Conservation (phyloP, 768 basidiomycete genomes). For the Mycena floridula region DNA sequence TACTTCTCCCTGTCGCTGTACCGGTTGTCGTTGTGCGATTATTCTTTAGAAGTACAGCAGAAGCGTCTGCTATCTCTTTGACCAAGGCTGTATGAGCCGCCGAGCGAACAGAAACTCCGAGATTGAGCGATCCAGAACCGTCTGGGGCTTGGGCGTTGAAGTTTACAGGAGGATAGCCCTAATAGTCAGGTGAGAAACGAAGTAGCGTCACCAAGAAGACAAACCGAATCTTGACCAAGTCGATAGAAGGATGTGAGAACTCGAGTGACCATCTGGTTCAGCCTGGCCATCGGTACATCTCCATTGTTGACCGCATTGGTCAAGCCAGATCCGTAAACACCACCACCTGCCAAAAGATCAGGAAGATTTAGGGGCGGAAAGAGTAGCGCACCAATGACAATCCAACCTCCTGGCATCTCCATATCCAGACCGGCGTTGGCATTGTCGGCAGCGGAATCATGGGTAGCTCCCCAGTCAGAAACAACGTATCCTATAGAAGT, state of each 20-base stretch:
- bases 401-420: constrained; percentile 46
- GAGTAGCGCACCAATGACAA: constrained; percentile 30
- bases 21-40: constrained; percentile 31
- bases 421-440: constrained; percentile 44
- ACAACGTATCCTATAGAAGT: constrained; percentile 33
- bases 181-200: neutral
- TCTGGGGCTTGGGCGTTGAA: constrained; percentile 41
- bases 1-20: constrained; percentile 24
- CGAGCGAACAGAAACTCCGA: constrained; percentile 35
- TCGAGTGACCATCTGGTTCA: constrained; percentile 40
- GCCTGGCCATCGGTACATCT: constrained; percentile 24
- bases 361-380: neutral
- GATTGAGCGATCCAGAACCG: constrained; percentile 37
- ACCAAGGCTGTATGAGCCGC: constrained; percentile 43
- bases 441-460: constrained; percentile 39
- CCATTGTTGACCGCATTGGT: constrained; percentile 30
- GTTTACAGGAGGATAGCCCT: constrained; percentile 34
- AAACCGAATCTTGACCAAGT: constrained; percentile 42
- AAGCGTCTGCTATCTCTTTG: constrained; percentile 58
- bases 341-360: constrained; percentile 26
- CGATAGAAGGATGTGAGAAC: constrained; percentile 41
- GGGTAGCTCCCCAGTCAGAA: constrained; percentile 49
- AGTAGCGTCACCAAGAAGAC: constrained; percentile 2
- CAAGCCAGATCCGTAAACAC: constrained; percentile 23
- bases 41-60: constrained; percentile 69